These are phyloP conservation scores for Colletotrichum brevisporum DNA, from an alignment of 2,329 filamentous ascomycete genomes.

Conservation along the genomic window DNA sequence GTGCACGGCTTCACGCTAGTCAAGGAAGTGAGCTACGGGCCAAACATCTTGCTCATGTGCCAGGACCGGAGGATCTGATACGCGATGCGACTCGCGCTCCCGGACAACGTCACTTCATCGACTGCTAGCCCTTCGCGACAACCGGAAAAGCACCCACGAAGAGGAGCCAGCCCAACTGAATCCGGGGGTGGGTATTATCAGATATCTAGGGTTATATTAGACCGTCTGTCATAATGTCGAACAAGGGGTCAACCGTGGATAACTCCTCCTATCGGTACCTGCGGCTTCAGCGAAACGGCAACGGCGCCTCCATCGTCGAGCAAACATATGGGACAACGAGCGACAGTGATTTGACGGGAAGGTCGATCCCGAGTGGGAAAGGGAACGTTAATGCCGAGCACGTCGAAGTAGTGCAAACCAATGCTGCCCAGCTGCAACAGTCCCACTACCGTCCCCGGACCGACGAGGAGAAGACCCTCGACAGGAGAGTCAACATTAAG, in stretches of 20 bases:
- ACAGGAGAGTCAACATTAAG: conserved; percentile 41
- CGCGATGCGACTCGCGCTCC: too few species aligned
- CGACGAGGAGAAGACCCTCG: conserved; percentile 36
- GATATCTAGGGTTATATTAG: background rate
- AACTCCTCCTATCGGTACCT: background rate
- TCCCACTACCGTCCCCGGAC: conserved; percentile 36
- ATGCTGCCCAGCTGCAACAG: background rate
- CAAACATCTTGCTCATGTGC: too few species aligned
- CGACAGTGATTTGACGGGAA: background rate
- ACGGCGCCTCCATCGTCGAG: background rate
- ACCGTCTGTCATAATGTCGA: background rate
- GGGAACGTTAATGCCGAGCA: conserved; percentile 28
- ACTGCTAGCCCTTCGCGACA: too few species aligned
- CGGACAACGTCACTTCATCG: too few species aligned
- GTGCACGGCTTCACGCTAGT: too few species aligned
- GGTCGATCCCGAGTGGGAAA: background rate
- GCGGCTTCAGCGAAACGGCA: background rate
- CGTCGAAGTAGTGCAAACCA: conserved; percentile 13
- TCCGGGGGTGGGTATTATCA: background rate
- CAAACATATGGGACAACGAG: background rate
- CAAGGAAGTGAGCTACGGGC: too few species aligned
- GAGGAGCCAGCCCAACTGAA: background rate
- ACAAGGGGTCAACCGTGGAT: background rate
- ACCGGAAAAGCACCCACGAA: background rate
- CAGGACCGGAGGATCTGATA: too few species aligned